A percentile compares a stretch with the other conserved stretches of the same genome.
Conservation (phyloP, 345 rosid genomes). For the Aurinia saxatilis region DNA sequence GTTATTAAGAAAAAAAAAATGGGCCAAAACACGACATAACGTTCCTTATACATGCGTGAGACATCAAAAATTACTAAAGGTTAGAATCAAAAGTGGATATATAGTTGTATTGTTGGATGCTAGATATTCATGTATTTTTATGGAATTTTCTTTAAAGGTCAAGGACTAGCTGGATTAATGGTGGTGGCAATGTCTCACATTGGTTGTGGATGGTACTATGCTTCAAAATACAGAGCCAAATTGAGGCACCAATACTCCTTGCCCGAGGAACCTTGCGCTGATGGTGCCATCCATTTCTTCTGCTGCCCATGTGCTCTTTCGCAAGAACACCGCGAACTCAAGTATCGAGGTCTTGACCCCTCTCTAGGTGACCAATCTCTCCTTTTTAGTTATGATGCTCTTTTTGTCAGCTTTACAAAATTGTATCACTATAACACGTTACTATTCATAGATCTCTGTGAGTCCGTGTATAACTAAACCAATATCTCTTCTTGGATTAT, state of each 20-base stretch:
- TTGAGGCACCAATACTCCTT: conserved; percentile 20
- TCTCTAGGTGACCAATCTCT: conserved; percentile 19
- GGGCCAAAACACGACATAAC: too few species aligned
- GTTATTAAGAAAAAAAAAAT: too few species aligned
- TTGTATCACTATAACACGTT: too few species aligned
- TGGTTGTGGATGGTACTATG: conserved; percentile 31
- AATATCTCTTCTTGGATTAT: too few species aligned
- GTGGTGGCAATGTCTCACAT: conserved; percentile 24
- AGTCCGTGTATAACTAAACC: too few species aligned
- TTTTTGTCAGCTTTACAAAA: too few species aligned
- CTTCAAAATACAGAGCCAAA: conserved; percentile 22
- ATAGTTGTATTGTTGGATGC: too few species aligned
- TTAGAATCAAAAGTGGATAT: too few species aligned
- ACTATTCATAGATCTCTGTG: too few species aligned
- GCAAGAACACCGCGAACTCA: conserved; percentile 29
- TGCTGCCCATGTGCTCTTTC: conserved; percentile 27
- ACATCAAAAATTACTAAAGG: too few species aligned
- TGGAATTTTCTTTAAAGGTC: neutral
- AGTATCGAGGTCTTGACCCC: conserved; percentile 27
- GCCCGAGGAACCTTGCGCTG: conserved; percentile 27
- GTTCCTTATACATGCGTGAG: neutral
- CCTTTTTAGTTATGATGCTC: neutral
- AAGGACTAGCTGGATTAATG: conserved; percentile 19
- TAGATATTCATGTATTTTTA: neutral
- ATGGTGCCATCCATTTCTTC: conserved; percentile 20